Conservation (phyloP, 75 land plant species). For the Pinus albicaulis region DNA sequence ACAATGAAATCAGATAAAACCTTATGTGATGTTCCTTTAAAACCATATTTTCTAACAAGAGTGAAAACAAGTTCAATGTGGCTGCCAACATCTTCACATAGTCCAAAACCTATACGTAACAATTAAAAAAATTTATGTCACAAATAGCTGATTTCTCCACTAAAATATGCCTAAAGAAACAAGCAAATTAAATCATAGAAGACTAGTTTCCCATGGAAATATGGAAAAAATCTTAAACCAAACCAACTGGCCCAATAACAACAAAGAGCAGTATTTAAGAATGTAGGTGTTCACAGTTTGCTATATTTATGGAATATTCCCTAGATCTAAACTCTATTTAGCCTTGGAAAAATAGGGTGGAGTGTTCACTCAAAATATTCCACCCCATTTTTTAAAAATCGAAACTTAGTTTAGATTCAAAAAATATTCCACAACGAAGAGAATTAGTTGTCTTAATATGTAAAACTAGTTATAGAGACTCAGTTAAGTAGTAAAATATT, state of each 20-base stretch:
- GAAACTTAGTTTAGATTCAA: neutral
- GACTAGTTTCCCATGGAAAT: neutral
- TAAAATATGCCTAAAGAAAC: neutral
- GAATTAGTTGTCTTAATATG: neutral
- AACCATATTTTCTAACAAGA: slow-evolving; percentile 80
- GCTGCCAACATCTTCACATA: slow-evolving; percentile 70
- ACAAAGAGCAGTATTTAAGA: neutral
- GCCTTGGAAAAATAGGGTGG: neutral
- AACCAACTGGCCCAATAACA: neutral
- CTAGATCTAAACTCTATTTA: neutral
- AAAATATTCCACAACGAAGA: neutral
- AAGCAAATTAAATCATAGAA: neutral
- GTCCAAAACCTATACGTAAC: slow-evolving; percentile 40
- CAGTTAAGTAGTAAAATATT: neutral
- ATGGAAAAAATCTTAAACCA: neutral
- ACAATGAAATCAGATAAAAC: slow-evolving; percentile 58
- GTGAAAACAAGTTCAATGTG: slow-evolving; percentile 78
- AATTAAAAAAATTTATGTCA: neutral
- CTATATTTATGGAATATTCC: neutral
- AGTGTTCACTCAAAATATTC: no score
- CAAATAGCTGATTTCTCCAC: neutral
- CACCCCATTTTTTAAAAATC: neutral
- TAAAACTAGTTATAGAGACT: neutral
- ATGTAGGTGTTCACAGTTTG: neutral
- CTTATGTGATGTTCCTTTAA: slow-evolving; percentile 45